Base-by-base conservation (phyloP, 768 basidiomycete species). In the Cystofilobasidium capitatum region DNA sequence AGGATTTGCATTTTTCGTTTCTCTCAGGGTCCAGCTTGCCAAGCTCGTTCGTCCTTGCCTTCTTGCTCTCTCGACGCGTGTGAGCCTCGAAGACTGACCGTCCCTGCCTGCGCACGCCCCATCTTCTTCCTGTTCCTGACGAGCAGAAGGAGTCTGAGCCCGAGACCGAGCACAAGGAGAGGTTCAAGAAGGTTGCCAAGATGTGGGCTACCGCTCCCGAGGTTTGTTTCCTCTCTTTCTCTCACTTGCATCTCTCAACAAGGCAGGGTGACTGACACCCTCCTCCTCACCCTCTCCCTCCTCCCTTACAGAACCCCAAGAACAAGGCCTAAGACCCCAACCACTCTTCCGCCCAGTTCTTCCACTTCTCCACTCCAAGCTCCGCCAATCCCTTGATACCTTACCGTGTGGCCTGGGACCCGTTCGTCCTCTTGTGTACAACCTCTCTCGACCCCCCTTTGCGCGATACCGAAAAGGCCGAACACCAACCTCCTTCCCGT, bases 151-250 rank as follows among this genome's bases (percentile, higher is more conserved):
- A 51, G n/a, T 12, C 22, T 4, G 49, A 51, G 49, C 49, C 49
- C 6, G 24, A 17, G 6, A 51, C 24, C 9, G 9, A 4, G 3
- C 49, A 51, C 49, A 51, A 24, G n/a, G 49, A 51, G 9, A 3
- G 22, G 24, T 51, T 51, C 49, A 51, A 51, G 49, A 51, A 51
- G 49, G 49, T 51, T 8, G 49, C 49, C 49, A 51, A 51, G 49
- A 9, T 12, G 49, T 51, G 49, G 49, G 49, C 49, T 29, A 12
- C 9, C 24, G 49, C 49, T 8, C 49, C 49, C 49, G 49, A 51
- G 49, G 49, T n/a, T n/a, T n/a, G n/a, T 51, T 26, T 26, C 44
- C 44, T n/a, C 44, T 45, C 44, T n/a, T 20, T 45, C 44, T 20
- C 44, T n/a, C 22, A 16, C 45, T 47, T 6, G 45, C 9, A 22